Evolutionary conservation across 2,329 filamentous ascomycete species (phyloP), one percentile per base, ranked within the genome.

Genomic region (Diplodia sapinea): DNA sequence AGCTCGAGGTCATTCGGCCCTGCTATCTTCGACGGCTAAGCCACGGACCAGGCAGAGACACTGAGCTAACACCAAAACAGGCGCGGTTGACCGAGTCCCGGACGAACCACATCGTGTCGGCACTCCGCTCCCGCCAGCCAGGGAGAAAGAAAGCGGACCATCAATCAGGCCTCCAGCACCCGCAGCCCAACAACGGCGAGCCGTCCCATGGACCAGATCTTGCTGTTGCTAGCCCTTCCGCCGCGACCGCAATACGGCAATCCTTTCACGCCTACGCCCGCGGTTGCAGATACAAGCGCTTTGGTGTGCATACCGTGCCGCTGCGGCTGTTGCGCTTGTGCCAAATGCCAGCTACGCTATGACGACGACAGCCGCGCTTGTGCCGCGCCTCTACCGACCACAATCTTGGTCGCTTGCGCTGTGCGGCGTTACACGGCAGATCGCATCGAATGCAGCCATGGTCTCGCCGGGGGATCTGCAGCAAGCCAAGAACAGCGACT

Each of bases 51-150:
- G 57, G 40, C 57, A 29, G 36, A 61, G 56, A 20, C 26, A 49
- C 17, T 29, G 13, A 23, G 57, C 57, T 61, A 61, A 61, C 57
- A 61, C 57, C 55, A 33, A 61, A 61, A 43, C 40, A 61, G 57
- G 40, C 47, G 7, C 57, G 20, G 17, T 15, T 13, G 26, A 15
- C 57, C 57, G 57, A 61, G 57, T 17, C 23, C 15, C 38, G 3
- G 40, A 49, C 57, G 57, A 61, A 61, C 57, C 57, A 61, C 15
- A 61, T 61, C 38, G 7, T 40, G 20, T 13, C 56, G 40, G 56
- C 56, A 33, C 56, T 23, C 55, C 40, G 23, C 55, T 17, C 20
- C 36, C 36, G 55, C 36, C 23, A 13, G 9, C 13, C 40, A n/a
- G 20, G 20, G 36, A n/a, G 15, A 13, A 26, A 29, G 23, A 2